phyloP scores from a whole-genome alignment of 345 rosid species.

The Linum tenue region DNA sequence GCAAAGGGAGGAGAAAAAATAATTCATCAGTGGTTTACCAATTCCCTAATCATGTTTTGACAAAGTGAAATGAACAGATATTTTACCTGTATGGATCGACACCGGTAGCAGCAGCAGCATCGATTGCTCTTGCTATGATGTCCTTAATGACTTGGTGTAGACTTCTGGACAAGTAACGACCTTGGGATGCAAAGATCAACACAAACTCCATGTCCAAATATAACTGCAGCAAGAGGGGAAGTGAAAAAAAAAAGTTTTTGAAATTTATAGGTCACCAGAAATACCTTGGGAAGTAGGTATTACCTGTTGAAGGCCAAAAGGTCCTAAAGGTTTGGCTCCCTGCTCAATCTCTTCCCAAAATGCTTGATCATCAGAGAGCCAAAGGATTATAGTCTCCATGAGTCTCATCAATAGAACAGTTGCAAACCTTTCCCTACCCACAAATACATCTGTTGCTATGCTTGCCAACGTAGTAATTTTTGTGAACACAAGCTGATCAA shows the following conservation, averaged over 20 bases:
- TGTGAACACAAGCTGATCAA: slow-evolving; percentile 50
- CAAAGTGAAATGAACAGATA: neutral
- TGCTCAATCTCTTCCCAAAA: slow-evolving; percentile 86
- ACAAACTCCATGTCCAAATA: slow-evolving; percentile 94
- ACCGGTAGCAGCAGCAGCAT: slow-evolving; percentile 57
- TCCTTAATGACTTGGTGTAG: slow-evolving; percentile 80
- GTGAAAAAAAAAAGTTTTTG: neutral
- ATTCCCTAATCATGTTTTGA: neutral
- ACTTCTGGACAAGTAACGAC: slow-evolving; percentile 74
- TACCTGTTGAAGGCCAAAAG: slow-evolving; percentile 79
- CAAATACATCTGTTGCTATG: slow-evolving; percentile 60
- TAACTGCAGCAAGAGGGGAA: slow-evolving; percentile 34
- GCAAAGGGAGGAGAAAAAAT: neutral
- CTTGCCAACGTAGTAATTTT: slow-evolving; percentile 55
- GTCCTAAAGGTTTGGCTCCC: slow-evolving; percentile 61
- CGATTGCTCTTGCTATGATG: slow-evolving; percentile 81
- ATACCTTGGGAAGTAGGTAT: too few species aligned
- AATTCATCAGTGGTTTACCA: neutral
- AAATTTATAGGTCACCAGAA: neutral
- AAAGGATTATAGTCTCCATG: slow-evolving; percentile 78
- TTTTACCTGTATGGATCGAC: slow-evolving; percentile 62
- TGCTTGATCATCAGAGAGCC: slow-evolving; percentile 83
- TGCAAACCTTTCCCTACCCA: slow-evolving; percentile 86
- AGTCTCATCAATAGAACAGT: slow-evolving; percentile 79
- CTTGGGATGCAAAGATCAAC: slow-evolving; percentile 74